Evolutionary conservation across 2,329 filamentous ascomycete genomes (phyloP).

Genomic region (Fusarium lateritium): DNA sequence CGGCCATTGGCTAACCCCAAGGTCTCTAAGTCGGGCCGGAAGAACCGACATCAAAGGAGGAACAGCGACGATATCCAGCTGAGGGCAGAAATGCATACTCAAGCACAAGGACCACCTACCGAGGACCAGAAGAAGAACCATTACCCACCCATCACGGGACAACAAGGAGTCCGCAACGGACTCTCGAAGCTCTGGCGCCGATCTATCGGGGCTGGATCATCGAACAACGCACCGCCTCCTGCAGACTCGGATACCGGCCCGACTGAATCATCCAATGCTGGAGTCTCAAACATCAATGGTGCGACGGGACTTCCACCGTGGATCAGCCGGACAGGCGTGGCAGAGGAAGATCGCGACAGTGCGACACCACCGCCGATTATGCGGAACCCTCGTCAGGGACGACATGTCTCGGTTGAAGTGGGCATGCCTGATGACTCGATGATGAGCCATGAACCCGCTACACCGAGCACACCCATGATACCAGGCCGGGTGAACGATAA

Average conservation of each 20-base stretch:
- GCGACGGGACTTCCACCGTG: slow-evolving; percentile 59
- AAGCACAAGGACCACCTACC: slow-evolving; percentile 40
- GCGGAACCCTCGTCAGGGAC: slow-evolving; percentile 58
- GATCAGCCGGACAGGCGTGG: slow-evolving; percentile 53
- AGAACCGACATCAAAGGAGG: slow-evolving; percentile 38
- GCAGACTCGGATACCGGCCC: slow-evolving; percentile 27
- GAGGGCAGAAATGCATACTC: slow-evolving; percentile 45
- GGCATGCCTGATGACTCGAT: slow-evolving; percentile 19
- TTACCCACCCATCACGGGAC: slow-evolving; percentile 66
- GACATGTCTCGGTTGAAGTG: slow-evolving; percentile 48
- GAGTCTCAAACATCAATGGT: slow-evolving; percentile 39
- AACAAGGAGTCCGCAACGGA: slow-evolving; percentile 61
- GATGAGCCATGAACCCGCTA: slow-evolving; percentile 33
- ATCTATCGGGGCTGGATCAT: slow-evolving; percentile 59
- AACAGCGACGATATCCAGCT: slow-evolving; percentile 54
- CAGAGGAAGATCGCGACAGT: slow-evolving; percentile 62
- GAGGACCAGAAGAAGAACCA: slow-evolving; percentile 57
- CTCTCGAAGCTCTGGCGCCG: slow-evolving; percentile 68
- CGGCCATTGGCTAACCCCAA: slow-evolving; percentile 36
- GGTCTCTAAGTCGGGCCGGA: slow-evolving; percentile 39
- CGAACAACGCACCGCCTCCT: slow-evolving; percentile 27
- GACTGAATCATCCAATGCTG: slow-evolving; percentile 27
- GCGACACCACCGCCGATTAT: slow-evolving; percentile 71
- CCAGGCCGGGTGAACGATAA: slow-evolving; percentile 17
- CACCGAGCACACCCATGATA: slow-evolving; percentile 39